Percentiles rank a stretch among this genome's conserved stretches.
Conservation (phyloP, 2,329 filamentous ascomycete genomes). For the Aspergillus sp. region DNA sequence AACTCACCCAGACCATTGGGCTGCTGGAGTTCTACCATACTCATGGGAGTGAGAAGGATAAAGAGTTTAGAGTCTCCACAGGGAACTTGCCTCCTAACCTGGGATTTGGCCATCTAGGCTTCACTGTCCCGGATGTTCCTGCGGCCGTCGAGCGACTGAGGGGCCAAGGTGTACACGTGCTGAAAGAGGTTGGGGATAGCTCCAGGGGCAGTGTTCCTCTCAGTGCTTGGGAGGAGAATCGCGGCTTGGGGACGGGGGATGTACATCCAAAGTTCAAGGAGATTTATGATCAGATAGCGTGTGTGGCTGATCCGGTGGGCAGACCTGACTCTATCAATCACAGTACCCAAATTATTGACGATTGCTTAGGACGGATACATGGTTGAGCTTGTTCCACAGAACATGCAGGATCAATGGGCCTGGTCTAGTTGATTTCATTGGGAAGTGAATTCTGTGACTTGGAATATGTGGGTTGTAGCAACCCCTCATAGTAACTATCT, state of each 20-base stretch:
- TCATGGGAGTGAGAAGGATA: constrained; percentile 37
- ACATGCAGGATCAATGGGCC: neutral
- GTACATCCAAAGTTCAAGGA: constrained; percentile 38
- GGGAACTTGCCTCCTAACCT: constrained; percentile 39
- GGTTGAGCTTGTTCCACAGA: constrained; percentile 13
- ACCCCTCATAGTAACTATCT: too few species aligned
- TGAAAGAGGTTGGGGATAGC: constrained; percentile 39
- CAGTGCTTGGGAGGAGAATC: constrained; percentile 37
- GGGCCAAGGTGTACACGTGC: constrained; percentile 31
- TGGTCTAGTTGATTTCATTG: too few species aligned
- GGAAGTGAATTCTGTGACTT: neutral
- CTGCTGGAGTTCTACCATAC: constrained; percentile 42
- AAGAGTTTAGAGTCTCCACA: constrained; percentile 24
- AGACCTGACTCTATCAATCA: neutral
- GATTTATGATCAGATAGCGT: constrained; percentile 41
- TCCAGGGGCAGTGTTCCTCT: constrained; percentile 34
- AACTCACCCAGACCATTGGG: constrained; percentile 35
- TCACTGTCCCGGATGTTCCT: constrained; percentile 41
- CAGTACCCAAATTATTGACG: neutral
- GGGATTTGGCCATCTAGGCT: constrained; percentile 43
- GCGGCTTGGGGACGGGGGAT: constrained; percentile 35
- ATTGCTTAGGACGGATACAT: constrained; percentile 36
- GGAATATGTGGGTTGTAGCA: neutral
- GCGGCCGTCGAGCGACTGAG: constrained; percentile 34
- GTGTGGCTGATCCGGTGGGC: constrained; percentile 44